These are phyloP conservation scores for Dactylorhiza incarnata DNA, from an alignment of 106 monocot species.

Conservation along the genomic window DNA sequence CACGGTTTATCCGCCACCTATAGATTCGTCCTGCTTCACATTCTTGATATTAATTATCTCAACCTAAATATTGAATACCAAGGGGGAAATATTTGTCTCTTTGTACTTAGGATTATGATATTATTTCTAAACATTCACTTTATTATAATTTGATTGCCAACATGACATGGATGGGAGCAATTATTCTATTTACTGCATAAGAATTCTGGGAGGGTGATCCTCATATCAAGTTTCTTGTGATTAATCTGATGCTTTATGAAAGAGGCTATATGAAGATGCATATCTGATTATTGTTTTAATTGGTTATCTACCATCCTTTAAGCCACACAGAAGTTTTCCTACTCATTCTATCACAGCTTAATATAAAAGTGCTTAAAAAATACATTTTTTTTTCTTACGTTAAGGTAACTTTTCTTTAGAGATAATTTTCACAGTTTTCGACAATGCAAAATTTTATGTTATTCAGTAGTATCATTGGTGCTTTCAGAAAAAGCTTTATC, in stretches of 20 bases:
- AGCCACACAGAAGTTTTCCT: not conserved
- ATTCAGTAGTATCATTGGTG: not conserved
- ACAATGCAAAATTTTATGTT: not conserved
- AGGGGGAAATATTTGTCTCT: too few relatives aligned
- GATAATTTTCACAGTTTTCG: too few relatives aligned
- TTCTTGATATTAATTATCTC: not conserved
- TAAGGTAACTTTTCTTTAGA: too few relatives aligned
- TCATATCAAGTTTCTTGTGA: not conserved
- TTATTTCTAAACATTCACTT: not conserved
- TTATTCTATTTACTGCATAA: not conserved
- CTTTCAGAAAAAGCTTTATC: not conserved
- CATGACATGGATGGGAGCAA: not conserved
- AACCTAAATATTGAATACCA: too few relatives aligned
- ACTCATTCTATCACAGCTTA: not conserved
- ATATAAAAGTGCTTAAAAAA: not conserved
- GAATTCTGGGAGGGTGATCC: not conserved
- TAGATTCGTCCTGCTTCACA: too few relatives aligned
- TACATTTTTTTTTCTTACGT: too few relatives aligned
- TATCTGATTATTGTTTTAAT: not conserved
- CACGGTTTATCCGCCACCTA: too few relatives aligned
- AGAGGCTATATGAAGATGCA: not conserved
- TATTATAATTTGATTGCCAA: not conserved
- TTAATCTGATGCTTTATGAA: not conserved
- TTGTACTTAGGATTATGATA: too few relatives aligned
- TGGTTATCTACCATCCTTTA: not conserved